Percentiles rank a stretch among this genome's conserved stretches.
Evolutionary conservation across 2,329 filamentous ascomycete genomes (phyloP).

Genomic region (Fusarium continuum): DNA sequence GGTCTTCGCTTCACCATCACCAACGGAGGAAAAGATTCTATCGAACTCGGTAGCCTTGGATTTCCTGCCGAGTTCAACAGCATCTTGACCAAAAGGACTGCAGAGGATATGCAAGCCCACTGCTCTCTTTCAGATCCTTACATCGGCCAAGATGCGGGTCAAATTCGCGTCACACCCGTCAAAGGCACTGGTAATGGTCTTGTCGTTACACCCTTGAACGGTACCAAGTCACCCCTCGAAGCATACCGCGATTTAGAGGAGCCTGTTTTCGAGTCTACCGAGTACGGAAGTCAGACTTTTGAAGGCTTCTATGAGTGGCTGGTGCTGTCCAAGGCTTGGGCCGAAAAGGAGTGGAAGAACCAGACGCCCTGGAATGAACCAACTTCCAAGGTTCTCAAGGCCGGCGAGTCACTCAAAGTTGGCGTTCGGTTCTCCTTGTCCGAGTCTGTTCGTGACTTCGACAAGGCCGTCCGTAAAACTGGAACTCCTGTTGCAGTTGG

Average conservation of each 20-base stretch:
- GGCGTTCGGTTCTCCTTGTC: conserved; percentile 63
- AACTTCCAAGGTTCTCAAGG: conserved; percentile 55
- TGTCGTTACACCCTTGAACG: conserved; percentile 61
- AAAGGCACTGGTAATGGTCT: conserved; percentile 62
- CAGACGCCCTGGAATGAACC: conserved; percentile 64
- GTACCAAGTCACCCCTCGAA: conserved; percentile 58
- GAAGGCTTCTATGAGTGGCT: conserved; percentile 71
- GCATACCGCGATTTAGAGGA: conserved; percentile 64
- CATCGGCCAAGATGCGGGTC: conserved; percentile 67
- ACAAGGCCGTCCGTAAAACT: conserved; percentile 54
- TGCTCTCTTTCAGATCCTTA: conserved; percentile 68
- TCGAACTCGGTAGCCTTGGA: conserved; percentile 66
- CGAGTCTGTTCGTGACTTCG: conserved; percentile 56
- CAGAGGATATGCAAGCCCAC: conserved; percentile 57
- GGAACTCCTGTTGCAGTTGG: conserved; percentile 61
- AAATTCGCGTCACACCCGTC: conserved; percentile 62
- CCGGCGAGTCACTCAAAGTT: conserved; percentile 57
- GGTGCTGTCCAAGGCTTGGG: conserved; percentile 61
- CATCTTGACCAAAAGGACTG: conserved; percentile 63
- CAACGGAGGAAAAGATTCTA: conserved; percentile 51
- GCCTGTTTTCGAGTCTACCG: conserved; percentile 48
- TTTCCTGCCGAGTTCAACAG: conserved; percentile 70
- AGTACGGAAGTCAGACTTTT: conserved; percentile 64
- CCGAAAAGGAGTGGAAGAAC: conserved; percentile 63
- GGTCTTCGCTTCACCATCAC: conserved; percentile 61